These are phyloP conservation scores for Protomyces inundatus DNA, from an alignment of 1,139 yeast species.

Conservation along the genomic window DNA sequence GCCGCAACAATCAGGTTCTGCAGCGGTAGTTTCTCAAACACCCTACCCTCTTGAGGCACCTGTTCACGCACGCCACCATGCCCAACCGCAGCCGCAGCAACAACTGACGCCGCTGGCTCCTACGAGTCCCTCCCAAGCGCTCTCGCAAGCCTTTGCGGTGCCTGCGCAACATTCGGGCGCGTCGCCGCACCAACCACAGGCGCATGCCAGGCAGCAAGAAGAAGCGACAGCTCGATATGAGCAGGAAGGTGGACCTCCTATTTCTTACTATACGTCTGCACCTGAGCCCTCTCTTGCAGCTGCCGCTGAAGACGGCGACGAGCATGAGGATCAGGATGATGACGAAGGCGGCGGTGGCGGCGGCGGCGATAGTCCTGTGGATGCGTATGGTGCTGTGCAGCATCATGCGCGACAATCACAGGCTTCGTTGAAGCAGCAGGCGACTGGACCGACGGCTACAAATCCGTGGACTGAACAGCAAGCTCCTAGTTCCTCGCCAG, in stretches of 20 bases:
- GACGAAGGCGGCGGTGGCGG: no score
- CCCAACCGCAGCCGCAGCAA: background rate
- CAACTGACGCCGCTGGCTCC: background rate
- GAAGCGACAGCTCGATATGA: background rate
- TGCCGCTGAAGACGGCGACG: background rate
- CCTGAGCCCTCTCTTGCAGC: background rate
- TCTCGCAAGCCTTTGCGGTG: background rate
- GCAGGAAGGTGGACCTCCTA: slow-evolving; percentile 21
- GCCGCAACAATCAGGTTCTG: background rate
- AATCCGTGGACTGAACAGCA: background rate
- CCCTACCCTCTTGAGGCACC: background rate
- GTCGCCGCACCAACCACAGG: no score
- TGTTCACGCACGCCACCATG: background rate
- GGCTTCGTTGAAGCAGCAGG: background rate
- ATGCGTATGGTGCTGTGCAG: background rate
- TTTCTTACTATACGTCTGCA: slow-evolving; percentile 7
- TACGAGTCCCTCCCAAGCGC: slow-evolving; percentile 12
- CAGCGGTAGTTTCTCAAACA: background rate
- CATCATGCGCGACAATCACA: background rate
- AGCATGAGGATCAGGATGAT: background rate
- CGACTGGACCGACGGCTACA: background rate
- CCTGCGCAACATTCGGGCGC: no score
- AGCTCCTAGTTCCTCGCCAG: no score
- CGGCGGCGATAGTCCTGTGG: background rate
- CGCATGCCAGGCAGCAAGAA: no score